A percentile compares a stretch with the other conserved stretches of the same genome.
Conservation (phyloP, 345 rosid species). For the Brassica juncea region DNA sequence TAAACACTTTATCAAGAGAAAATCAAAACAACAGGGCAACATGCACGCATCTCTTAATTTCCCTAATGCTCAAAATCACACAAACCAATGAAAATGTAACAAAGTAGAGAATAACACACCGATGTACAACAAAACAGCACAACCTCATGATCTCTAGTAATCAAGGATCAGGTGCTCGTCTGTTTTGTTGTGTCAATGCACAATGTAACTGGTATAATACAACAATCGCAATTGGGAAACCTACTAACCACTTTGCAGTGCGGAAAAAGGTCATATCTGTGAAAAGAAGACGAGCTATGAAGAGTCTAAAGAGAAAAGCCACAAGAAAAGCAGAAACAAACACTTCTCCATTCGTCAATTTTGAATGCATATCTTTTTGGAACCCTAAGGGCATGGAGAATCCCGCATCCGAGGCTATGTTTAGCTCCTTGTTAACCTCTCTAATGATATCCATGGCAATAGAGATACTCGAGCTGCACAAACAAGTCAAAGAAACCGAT, state of each 20-base stretch:
- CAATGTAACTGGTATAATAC: slow-evolving; percentile 13
- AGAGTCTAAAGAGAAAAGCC: slow-evolving; percentile 20
- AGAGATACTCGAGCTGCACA: slow-evolving; percentile 10
- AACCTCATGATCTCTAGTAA: neutral
- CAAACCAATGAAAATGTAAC: neutral
- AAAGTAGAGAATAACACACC: neutral
- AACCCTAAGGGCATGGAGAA: neutral
- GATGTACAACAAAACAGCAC: slow-evolving; percentile 1
- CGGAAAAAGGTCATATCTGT: slow-evolving; percentile 7
- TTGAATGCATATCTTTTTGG: neutral
- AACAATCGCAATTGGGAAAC: slow-evolving; percentile 20
- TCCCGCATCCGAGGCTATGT: neutral
- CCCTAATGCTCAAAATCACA: neutral
- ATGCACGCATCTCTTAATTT: neutral
- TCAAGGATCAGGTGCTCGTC: slow-evolving; percentile 2
- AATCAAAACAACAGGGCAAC: neutral
- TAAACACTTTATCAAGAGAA: neutral
- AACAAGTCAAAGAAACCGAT: slow-evolving; percentile 8
- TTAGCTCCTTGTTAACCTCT: slow-evolving; percentile 13
- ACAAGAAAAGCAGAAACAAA: slow-evolving; percentile 5
- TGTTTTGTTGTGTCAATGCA: neutral
- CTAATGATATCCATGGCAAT: neutral
- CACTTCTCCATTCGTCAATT: slow-evolving; percentile 14
- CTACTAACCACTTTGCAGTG: slow-evolving; percentile 24
- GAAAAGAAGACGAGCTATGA: slow-evolving; percentile 17